phyloP scores from a whole-genome alignment of 768 basidiomycete species.

The Cystofilobasidium macerans region DNA sequence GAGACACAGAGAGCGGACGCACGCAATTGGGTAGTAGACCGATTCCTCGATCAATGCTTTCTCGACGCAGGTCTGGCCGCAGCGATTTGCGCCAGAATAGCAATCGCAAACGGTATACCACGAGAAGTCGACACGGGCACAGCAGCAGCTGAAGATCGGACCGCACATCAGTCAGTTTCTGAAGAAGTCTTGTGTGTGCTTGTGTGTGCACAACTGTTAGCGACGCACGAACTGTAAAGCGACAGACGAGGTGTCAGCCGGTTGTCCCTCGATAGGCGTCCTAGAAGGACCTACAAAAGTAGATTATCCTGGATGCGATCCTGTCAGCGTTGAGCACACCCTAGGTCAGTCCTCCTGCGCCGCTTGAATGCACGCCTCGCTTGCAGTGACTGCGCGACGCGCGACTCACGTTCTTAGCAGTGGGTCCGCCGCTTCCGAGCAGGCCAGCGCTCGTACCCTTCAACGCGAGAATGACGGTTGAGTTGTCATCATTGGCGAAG shows the following conservation, averaged over 20 bases:
- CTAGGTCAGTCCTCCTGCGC: too few relatives aligned
- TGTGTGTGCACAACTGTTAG: too few relatives aligned
- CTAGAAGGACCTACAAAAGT: conserved; percentile 25
- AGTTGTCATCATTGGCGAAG: conserved; percentile 49
- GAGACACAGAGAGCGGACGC: conserved; percentile 32
- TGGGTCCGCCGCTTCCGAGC: conserved; percentile 65
- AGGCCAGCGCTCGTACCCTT: conserved; percentile 82
- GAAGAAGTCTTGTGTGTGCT: too few relatives aligned
- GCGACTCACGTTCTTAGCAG: conserved; percentile 52
- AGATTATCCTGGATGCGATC: conserved; percentile 26
- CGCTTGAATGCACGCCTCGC: too few relatives aligned
- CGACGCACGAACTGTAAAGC: too few relatives aligned
- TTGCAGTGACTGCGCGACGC: background rate
- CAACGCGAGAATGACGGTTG: conserved; percentile 73
- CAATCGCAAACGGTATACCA: conserved; percentile 91
- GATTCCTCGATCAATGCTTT: conserved; percentile 64
- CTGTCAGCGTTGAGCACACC: background rate
- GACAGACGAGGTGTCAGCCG: too few relatives aligned
- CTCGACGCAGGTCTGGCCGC: conserved; percentile 72
- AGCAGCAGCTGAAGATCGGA: conserved; percentile 63
- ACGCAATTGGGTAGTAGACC: conserved; percentile 84
- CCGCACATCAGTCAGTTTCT: too few relatives aligned
- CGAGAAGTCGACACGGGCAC: conserved; percentile 83
- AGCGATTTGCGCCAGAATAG: conserved; percentile 60
- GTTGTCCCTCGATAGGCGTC: too few relatives aligned